These are phyloP conservation scores for Trichoderma koningii DNA, from an alignment of 2,329 filamentous ascomycete genomes.

Conservation along the genomic window DNA sequence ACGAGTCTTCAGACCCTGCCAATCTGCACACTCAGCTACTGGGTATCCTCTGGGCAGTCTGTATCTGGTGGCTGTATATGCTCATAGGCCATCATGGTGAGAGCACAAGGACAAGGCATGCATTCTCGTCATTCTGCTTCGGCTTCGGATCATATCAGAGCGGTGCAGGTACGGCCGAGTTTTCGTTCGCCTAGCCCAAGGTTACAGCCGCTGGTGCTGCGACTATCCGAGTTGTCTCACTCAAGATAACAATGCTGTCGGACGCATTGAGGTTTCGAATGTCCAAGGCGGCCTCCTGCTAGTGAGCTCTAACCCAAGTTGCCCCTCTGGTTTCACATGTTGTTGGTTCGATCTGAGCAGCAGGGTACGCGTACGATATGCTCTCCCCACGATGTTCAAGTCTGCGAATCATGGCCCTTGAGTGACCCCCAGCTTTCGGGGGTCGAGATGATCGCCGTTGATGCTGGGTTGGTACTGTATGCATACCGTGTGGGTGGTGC, in stretches of 20 bases:
- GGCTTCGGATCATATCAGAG: neutral
- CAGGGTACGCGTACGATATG: neutral
- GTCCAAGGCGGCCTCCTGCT: neutral
- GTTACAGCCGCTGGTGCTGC: conserved; percentile 13
- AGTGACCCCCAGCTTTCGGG: too few relatives aligned
- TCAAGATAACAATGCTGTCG: neutral
- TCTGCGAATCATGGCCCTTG: neutral
- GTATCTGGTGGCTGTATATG: too few relatives aligned
- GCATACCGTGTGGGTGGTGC: neutral
- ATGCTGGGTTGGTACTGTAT: too few relatives aligned
- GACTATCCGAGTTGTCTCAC: conserved; percentile 6
- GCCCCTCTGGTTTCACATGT: neutral
- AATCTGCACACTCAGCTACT: too few relatives aligned
- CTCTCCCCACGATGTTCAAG: neutral
- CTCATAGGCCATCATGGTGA: neutral
- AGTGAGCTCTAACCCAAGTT: neutral
- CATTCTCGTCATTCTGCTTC: neutral
- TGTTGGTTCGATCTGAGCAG: neutral
- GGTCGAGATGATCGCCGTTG: too few relatives aligned
- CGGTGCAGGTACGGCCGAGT: neutral
- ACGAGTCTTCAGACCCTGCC: neutral
- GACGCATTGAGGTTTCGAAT: neutral
- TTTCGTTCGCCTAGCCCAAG: neutral
- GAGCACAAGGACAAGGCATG: neutral
- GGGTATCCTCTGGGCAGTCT: too few relatives aligned